Evolutionary conservation across 306 rosid species (phyloP), one percentile per base, ranked within the genome.

Genomic region (Quercus variabilis): DNA sequence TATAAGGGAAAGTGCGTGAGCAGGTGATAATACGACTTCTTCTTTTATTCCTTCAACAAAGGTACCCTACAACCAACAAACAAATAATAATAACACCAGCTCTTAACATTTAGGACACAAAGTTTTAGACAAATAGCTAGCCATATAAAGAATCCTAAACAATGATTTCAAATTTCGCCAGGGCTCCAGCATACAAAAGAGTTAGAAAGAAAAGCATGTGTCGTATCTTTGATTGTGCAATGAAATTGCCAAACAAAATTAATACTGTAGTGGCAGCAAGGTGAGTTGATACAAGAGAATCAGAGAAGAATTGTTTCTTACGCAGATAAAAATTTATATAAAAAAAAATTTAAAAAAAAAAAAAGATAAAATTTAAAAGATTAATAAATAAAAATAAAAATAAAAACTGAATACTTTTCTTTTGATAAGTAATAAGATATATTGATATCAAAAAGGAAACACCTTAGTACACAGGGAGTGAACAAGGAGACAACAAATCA

Each of bases 11-110:
- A 96, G 91, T 52, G 96, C 98, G 63, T 96, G 99, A 88, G 99
- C 99, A 67, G 99, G 99, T 85, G 99, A 96, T 41, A 96, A 88
- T 17, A 96, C 99, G 82, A 96, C 99, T 83, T 96, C 99, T 88
- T 96, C 99, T 84, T 96, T 96, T 76, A 93, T 84, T 82, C 99
- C 99, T 87, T 96, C 98, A 62, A 96, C 97, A 87, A 87, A 96
- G 60, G 97, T 93, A 6, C 99, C 99, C 99, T 96, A 73, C 85
- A 79, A 30, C 58, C 80, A 81, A 74, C 58, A 82, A 82, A 80
- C 78, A 79, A 72, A 71, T 67, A 74, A 79, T 84, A 69, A 69
- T 76, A 43, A n/a, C 15, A 63, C 68, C 19, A 54, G 71, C 13
- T 38, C 20, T 52, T 21, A 74, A 69, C 15, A 46, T 0, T 54